Conservation (phyloP, 2,329 filamentous ascomycete genomes). For the Cytospora paraplurivora region DNA sequence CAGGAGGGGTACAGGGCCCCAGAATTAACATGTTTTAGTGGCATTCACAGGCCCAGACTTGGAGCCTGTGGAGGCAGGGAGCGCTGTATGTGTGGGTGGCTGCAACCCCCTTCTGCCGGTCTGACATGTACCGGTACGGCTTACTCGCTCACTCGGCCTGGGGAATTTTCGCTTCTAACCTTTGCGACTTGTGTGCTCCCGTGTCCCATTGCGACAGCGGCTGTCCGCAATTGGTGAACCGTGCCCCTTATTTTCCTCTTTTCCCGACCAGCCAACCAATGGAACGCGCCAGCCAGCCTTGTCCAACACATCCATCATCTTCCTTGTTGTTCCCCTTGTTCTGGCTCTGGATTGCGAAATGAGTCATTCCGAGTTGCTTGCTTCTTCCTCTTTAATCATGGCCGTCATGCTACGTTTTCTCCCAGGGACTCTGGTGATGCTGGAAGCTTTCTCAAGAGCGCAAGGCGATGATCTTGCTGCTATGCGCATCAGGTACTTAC, state of each 20-base stretch:
- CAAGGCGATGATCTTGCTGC: slow-evolving; percentile 11
- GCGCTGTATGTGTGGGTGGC: slow-evolving; percentile 27
- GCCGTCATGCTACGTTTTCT: slow-evolving; percentile 21
- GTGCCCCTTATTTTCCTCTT: slow-evolving; percentile 22
- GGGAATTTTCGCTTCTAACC: slow-evolving; percentile 16
- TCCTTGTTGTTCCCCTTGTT: neutral
- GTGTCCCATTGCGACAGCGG: slow-evolving; percentile 20
- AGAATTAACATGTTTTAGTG: slow-evolving; percentile 26
- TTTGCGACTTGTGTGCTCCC: slow-evolving; percentile 25
- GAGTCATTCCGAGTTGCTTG: slow-evolving; percentile 25
- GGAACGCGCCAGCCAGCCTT: slow-evolving; percentile 22
- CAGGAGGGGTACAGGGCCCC: slow-evolving; percentile 25
- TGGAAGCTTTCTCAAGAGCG: slow-evolving; percentile 9
- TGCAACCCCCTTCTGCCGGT: slow-evolving; percentile 18
- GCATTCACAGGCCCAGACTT: slow-evolving; percentile 26
- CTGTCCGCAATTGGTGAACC: slow-evolving; percentile 22
- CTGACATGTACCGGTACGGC: slow-evolving; percentile 28
- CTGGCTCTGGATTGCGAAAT: slow-evolving; percentile 16
- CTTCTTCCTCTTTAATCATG: neutral
- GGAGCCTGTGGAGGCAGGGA: slow-evolving; percentile 28
- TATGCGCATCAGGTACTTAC: slow-evolving; percentile 6
- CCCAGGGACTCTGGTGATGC: slow-evolving; percentile 9
- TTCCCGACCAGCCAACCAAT: slow-evolving; percentile 19
- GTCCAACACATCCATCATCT: slow-evolving; percentile 13
- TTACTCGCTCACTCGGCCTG: slow-evolving; percentile 15